A percentile compares a stretch with the other conserved stretches of the same genome.
These are phyloP conservation scores for Flueggea neowawraea DNA, from an alignment of 441 rosid genomes.

Conservation along the genomic window DNA sequence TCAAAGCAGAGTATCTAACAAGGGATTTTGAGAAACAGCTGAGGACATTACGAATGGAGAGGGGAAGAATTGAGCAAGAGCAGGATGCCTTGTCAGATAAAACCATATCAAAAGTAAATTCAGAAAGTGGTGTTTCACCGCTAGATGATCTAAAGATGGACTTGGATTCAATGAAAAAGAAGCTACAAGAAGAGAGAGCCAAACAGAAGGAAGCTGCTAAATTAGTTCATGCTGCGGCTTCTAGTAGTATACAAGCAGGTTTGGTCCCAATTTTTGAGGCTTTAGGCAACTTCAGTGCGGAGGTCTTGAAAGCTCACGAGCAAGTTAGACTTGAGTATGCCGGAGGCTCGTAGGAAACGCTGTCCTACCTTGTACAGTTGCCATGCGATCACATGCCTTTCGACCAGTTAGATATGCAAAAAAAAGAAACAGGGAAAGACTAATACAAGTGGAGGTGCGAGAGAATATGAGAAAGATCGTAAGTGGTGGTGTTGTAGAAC, in stretches of 20 bases:
- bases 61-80: slow-evolving; percentile 40
- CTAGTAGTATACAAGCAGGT: slow-evolving; percentile 78
- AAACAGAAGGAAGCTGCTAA: slow-evolving; percentile 69
- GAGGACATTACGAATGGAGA: slow-evolving; percentile 37
- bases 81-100: slow-evolving; percentile 47
- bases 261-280: slow-evolving; percentile 86
- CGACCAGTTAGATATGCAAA: slow-evolving; percentile 2
- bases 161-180: slow-evolving; percentile 83
- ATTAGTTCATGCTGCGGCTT: slow-evolving; percentile 73
- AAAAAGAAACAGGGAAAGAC: neutral
- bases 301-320: slow-evolving; percentile 72
- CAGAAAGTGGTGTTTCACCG: slow-evolving; percentile 68
- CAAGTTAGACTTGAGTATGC: slow-evolving; percentile 60
- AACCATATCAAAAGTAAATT: slow-evolving; percentile 43
- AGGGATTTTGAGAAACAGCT: slow-evolving; percentile 69
- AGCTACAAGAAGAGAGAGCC: slow-evolving; percentile 56
- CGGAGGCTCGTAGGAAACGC: slow-evolving; percentile 18
- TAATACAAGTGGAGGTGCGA: slow-evolving; percentile 3
- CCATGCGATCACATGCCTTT: neutral
- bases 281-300: slow-evolving; percentile 74
- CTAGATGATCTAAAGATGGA: slow-evolving; percentile 90
- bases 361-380: slow-evolving; percentile 17
- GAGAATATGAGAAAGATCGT: neutral
- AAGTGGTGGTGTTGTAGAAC: neutral
- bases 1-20: slow-evolving; percentile 57